A percentile compares a stretch with the other conserved stretches of the same genome.
These are phyloP conservation scores for Coemansia sp. DNA, from an alignment of 192 early-diverging fungal genomes.

Conservation along the genomic window DNA sequence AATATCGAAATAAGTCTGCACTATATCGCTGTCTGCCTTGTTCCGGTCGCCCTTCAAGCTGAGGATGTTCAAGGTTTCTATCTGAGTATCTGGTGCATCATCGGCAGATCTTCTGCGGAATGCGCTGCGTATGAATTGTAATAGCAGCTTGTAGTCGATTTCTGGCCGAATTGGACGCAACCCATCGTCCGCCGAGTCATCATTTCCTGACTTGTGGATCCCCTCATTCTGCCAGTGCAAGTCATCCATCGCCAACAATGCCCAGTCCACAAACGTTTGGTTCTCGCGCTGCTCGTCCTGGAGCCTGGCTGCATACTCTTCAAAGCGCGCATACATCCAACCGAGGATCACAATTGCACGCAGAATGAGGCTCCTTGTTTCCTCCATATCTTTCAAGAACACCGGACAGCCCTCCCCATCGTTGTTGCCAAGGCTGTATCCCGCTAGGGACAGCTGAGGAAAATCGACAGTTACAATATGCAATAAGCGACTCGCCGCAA, in stretches of 20 bases:
- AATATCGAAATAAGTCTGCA: constrained; percentile 23
- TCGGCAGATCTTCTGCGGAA: constrained; percentile 15
- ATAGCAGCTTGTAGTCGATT: constrained; percentile 34
- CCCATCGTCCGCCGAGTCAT: constrained; percentile 33
- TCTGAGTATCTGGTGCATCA: neutral
- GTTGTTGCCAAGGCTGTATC: neutral
- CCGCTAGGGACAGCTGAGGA: constrained; percentile 2
- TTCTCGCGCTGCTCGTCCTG: constrained; percentile 42
- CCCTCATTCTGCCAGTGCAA: constrained; percentile 51
- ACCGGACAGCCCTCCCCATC: neutral
- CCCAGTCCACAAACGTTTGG: constrained; percentile 52
- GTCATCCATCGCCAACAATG: constrained; percentile 36
- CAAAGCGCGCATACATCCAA: constrained; percentile 36
- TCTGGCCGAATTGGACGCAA: constrained; percentile 35
- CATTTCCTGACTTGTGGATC: constrained; percentile 18
- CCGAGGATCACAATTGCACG: constrained; percentile 28
- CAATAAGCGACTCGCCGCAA: constrained; percentile 23
- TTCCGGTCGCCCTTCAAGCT: neutral
- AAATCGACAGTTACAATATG: constrained; percentile 10
- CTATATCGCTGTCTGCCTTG: neutral
- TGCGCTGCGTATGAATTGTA: constrained; percentile 33
- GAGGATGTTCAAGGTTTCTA: constrained; percentile 7
- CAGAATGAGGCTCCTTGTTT: constrained; percentile 5
- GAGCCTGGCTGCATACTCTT: constrained; percentile 22
- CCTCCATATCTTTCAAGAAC: neutral